Conservation (phyloP, 345 rosid species). For the Tarenaya hassleriana region DNA sequence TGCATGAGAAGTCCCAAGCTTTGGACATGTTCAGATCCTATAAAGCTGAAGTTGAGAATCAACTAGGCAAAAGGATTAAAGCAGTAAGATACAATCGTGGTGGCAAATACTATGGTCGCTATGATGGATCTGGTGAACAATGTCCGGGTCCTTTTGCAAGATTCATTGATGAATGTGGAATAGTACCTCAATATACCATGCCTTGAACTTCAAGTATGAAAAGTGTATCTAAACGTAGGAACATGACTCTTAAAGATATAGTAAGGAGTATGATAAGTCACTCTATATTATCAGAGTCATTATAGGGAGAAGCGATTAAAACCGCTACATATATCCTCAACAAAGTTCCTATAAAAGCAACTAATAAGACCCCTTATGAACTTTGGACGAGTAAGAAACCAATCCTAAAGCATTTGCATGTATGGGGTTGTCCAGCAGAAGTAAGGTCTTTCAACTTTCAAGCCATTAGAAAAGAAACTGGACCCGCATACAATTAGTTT, state of each 20-base stretch:
- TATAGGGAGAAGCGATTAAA: too few relatives aligned
- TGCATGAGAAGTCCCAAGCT: too few relatives aligned
- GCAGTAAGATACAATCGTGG: background rate
- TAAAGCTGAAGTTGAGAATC: too few relatives aligned
- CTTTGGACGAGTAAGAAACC: background rate
- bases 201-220: background rate
- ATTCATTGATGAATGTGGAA: background rate
- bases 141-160: background rate
- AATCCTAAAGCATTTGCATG: background rate
- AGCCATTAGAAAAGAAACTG: background rate
- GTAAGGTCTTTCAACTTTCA: too few relatives aligned
- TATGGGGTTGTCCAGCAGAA: background rate
- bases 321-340: too few relatives aligned
- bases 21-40: too few relatives aligned
- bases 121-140: too few relatives aligned
- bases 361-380: background rate
- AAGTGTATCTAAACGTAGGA: background rate
- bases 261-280: too few relatives aligned
- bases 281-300: too few relatives aligned
- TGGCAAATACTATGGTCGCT: background rate
- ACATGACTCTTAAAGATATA: too few relatives aligned
- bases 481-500: background rate
- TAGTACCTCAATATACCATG: background rate
- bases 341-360: too few relatives aligned
- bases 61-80: background rate